These are phyloP conservation scores for Spathaspora boniae DNA, from an alignment of 805 yeast genomes.

Conservation along the genomic window DNA sequence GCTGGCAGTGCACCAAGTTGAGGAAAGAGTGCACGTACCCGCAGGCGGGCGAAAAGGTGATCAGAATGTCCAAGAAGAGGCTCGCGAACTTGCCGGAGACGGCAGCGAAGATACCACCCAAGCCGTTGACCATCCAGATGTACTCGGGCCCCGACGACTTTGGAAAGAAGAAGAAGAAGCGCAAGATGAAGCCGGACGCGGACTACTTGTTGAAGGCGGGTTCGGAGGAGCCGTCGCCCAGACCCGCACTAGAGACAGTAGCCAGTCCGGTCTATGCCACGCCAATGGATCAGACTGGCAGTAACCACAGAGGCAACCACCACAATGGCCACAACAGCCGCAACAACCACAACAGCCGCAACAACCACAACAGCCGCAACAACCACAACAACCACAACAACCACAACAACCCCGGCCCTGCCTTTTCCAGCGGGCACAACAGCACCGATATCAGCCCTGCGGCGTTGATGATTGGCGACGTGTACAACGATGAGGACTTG, in stretches of 20 bases:
- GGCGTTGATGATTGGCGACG: constrained; percentile 4
- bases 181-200: constrained; percentile 5
- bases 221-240: too few relatives aligned
- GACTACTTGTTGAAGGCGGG: constrained; percentile 2
- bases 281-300: too few relatives aligned
- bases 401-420: too few relatives aligned
- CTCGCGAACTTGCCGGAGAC: constrained; percentile 3
- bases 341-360: too few relatives aligned
- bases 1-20: constrained; percentile 34
- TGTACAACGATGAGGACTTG: constrained; percentile 24
- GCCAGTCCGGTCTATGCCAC: too few relatives aligned
- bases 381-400: too few relatives aligned
- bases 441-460: constrained; percentile 5
- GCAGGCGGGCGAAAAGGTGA: constrained; percentile 30
- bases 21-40: constrained; percentile 37
- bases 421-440: too few relatives aligned
- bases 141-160: constrained; percentile 11
- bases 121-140: constrained; percentile 13
- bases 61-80: constrained; percentile 22
- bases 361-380: too few relatives aligned
- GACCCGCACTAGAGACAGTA: too few relatives aligned
- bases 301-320: too few relatives aligned
- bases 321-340: too few relatives aligned
- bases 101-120: constrained; percentile 3
- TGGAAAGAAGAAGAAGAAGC: constrained; percentile 4